Evolutionary conservation across 2,329 filamentous ascomycete genomes (phyloP).

Genomic region (Pestalotiopsis sp.): DNA sequence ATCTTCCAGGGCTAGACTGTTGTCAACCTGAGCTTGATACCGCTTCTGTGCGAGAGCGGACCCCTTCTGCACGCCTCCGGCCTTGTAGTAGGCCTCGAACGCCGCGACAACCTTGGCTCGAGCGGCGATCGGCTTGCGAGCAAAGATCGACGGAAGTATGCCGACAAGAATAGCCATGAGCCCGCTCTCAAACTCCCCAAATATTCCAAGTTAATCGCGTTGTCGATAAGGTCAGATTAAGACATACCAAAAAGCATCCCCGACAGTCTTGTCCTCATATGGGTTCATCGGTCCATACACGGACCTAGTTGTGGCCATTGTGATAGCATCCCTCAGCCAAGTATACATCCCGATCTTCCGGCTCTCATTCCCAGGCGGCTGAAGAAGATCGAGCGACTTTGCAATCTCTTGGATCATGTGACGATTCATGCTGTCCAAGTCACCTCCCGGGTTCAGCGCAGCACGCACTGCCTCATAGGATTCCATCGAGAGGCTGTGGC

Average conservation of each 20-base stretch:
- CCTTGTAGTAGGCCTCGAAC: constrained; percentile 34
- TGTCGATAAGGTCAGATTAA: neutral
- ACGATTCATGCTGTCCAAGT: neutral
- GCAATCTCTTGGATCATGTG: neutral
- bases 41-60: constrained; percentile 36
- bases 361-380: neutral
- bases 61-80: constrained; percentile 25
- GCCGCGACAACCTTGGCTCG: constrained; percentile 37
- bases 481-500: neutral
- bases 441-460: neutral
- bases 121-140: constrained; percentile 34
- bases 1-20: constrained; percentile 36
- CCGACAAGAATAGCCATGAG: constrained; percentile 37
- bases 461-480: neutral
- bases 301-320: constrained; percentile 36
- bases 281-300: constrained; percentile 41
- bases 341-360: constrained; percentile 30
- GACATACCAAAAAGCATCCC: constrained; percentile 16
- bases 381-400: neutral
- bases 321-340: constrained; percentile 41
- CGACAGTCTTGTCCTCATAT: constrained; percentile 32
- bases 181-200: constrained; percentile 46
- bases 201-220: constrained; percentile 22
- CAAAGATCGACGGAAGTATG: constrained; percentile 36
- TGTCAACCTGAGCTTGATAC: constrained; percentile 34